phyloP scores from a whole-genome alignment of 1,284 basidiomycete genomes.

The Cystobasidiaceae sp. region DNA sequence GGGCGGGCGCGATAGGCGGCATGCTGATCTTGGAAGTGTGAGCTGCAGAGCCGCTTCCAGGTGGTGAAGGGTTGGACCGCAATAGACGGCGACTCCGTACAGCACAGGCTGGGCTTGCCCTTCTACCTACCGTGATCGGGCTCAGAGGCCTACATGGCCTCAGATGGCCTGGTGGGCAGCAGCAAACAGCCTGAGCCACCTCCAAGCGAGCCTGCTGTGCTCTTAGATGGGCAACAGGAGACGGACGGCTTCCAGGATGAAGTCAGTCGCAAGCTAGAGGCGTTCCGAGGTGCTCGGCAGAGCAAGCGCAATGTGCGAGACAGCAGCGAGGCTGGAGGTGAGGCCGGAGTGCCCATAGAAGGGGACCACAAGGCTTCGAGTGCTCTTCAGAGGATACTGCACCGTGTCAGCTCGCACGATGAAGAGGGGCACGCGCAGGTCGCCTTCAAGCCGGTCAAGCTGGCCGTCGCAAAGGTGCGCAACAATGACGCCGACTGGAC shows the following conservation, averaged over 20 bases:
- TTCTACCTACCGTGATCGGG: neutral
- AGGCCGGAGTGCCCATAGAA: too few relatives aligned
- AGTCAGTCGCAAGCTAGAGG: conserved; percentile 7
- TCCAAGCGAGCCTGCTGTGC: neutral
- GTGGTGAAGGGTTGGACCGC: neutral
- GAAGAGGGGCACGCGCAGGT: neutral
- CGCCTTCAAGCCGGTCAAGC: conserved; percentile 3
- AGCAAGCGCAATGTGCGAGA: too few relatives aligned
- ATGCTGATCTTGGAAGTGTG: neutral
- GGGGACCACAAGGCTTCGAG: too few relatives aligned
- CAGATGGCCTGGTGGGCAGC: neutral
- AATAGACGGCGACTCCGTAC: neutral
- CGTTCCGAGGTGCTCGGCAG: neutral
- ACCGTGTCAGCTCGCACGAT: too few relatives aligned
- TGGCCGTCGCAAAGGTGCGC: conserved; percentile 2
- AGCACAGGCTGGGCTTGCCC: neutral
- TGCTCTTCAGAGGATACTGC: too few relatives aligned
- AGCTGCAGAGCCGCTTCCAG: neutral
- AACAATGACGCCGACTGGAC: neutral
- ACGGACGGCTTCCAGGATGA: neutral
- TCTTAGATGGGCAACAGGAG: conserved; percentile 2
- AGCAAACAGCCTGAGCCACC: neutral
- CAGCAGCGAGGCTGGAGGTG: too few relatives aligned
- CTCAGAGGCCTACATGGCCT: neutral
- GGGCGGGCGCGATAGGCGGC: conserved; percentile 10